Evolutionary conservation across 371 early-diverging fungal species (phyloP).

Genomic region (Basidiobolus meristosporus): DNA sequence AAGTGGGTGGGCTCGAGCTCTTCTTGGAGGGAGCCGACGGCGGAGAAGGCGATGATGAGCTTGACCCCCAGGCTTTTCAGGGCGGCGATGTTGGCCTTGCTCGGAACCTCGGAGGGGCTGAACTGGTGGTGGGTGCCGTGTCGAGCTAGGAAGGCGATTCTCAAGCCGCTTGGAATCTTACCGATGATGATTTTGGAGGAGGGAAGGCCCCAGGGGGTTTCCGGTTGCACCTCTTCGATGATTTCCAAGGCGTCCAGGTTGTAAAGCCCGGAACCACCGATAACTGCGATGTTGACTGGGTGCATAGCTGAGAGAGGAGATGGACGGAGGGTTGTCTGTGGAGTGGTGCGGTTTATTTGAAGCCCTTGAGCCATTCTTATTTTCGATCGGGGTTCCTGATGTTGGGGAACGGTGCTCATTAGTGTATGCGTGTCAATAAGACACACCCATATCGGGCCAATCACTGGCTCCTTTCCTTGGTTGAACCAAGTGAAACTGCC

Average conservation of each 20-base stretch:
- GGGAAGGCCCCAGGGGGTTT: slow-evolving; percentile 89
- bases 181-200: slow-evolving; percentile 56
- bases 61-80: slow-evolving; percentile 83
- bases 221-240: slow-evolving; percentile 64
- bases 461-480: no score
- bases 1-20: slow-evolving; percentile 89
- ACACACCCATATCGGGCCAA: no score
- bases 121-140: slow-evolving; percentile 77
- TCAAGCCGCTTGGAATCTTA: slow-evolving; percentile 43
- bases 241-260: slow-evolving; percentile 66
- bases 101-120: slow-evolving; percentile 85
- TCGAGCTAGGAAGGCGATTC: slow-evolving; percentile 90
- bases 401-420: no score
- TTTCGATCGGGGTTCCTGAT: no score
- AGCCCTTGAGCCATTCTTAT: no score
- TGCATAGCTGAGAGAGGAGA: no score
- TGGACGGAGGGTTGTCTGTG: no score
- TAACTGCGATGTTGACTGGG: slow-evolving; percentile 68
- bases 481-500: no score
- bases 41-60: slow-evolving; percentile 86
- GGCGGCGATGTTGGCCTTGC: slow-evolving; percentile 92
- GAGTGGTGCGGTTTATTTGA: no score
- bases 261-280: slow-evolving; percentile 93
- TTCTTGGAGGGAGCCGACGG: slow-evolving; percentile 81
- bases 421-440: no score